Conservation (phyloP, 495 filamentous ascomycete genomes). For the Hypomontagnella submonticulosa region DNA sequence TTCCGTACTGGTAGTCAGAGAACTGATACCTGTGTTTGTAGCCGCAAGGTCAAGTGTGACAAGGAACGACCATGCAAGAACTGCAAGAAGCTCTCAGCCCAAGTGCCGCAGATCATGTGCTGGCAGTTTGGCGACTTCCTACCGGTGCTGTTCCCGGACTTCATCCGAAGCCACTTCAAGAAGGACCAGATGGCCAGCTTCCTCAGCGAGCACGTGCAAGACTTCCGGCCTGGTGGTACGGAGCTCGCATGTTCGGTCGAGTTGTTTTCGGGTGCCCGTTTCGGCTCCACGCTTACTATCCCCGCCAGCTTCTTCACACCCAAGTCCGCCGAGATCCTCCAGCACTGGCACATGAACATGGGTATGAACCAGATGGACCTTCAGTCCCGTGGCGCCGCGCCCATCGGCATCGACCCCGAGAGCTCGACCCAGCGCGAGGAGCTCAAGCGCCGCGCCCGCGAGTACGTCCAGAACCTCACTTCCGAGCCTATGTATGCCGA, state of each 20-base stretch:
- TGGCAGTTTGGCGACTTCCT: constrained; percentile 62
- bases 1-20: constrained; percentile 24
- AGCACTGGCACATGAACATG: constrained; percentile 55
- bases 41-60: constrained; percentile 60
- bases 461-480: constrained; percentile 59
- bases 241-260: constrained; percentile 54
- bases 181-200: constrained; percentile 57
- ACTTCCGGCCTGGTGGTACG: constrained; percentile 50
- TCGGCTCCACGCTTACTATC: constrained; percentile 52
- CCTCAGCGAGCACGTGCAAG: constrained; percentile 54
- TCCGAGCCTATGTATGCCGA: constrained; percentile 54
- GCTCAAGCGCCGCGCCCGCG: constrained; percentile 51
- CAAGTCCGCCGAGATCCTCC: constrained; percentile 55
- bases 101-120: constrained; percentile 57
- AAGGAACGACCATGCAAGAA: constrained; percentile 58
- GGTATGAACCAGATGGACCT: constrained; percentile 50
- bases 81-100: constrained; percentile 56
- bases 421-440: constrained; percentile 50
- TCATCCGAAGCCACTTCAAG: constrained; percentile 58
- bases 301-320: constrained; percentile 60
- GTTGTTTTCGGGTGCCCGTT: constrained; percentile 55
- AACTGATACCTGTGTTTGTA: constrained; percentile 14
- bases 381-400: constrained; percentile 50
- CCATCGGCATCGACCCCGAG: constrained; percentile 57
- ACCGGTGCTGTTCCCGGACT: constrained; percentile 58